Conservation (phyloP, 768 basidiomycete genomes). For the Amanita molliuscula region DNA sequence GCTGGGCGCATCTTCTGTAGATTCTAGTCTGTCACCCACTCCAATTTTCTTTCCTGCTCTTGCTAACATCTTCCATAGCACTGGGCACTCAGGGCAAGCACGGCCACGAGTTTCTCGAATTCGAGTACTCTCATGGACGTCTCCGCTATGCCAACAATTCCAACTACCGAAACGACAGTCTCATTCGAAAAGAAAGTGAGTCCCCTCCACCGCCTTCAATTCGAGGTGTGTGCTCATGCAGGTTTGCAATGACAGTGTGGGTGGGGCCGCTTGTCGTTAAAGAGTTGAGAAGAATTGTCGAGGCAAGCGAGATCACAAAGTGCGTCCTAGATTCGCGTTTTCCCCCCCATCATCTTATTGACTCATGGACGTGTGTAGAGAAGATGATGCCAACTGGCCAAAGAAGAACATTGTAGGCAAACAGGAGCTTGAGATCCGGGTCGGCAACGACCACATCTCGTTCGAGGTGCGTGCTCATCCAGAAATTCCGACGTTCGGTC, state of each 20-base stretch:
- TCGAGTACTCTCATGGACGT: constrained; percentile 95
- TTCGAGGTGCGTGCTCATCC: constrained; percentile 66
- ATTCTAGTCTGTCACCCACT: constrained; percentile 31
- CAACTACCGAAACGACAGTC: constrained; percentile 94
- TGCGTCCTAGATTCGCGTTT: constrained; percentile 23
- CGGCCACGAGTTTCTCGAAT: constrained; percentile 96
- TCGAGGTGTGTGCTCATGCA: not conserved
- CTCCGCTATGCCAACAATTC: constrained; percentile 98
- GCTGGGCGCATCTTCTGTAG: constrained; percentile 15
- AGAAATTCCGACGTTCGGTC: not conserved
- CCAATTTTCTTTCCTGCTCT: not conserved
- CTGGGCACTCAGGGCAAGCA: constrained; percentile 99
- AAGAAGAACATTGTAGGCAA: constrained; percentile 99
- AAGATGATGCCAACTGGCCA: constrained; percentile 98
- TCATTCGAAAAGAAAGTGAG: constrained; percentile 98
- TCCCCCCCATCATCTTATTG: not conserved
- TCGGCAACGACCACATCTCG: constrained; percentile 92
- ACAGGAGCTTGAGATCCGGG: constrained; percentile 92
- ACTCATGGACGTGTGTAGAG: constrained; percentile 37
- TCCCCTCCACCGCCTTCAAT: constrained; percentile 9
- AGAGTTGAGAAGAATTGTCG: constrained; percentile 90
- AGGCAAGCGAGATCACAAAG: constrained; percentile 92
- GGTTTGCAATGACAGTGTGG: constrained; percentile 58
- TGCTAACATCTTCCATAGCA: constrained; percentile 33
- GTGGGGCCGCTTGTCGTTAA: constrained; percentile 86